Conservation (phyloP, 148 eudicot species). For the Nyssa sinensis region DNA sequence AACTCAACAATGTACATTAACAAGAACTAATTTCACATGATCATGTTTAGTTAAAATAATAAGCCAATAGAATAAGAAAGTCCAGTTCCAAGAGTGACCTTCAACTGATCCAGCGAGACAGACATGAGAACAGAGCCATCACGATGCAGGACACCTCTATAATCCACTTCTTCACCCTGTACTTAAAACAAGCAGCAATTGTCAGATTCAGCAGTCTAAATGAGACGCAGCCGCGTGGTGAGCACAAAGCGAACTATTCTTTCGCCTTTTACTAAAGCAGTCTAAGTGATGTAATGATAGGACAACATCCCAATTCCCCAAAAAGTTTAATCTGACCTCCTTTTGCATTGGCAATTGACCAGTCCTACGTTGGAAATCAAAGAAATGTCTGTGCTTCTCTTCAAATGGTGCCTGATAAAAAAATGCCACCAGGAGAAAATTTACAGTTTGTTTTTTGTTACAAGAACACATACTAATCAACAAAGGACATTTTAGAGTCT, state of each 20-base stretch:
- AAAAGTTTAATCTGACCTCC: conserved; percentile 50
- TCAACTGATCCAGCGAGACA: conserved; percentile 73
- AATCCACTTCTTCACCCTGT: conserved; percentile 96
- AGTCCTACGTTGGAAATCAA: conserved; percentile 91
- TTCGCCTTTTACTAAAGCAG: conserved; percentile 40
- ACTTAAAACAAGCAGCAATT: conserved; percentile 4
- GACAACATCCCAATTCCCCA: background rate
- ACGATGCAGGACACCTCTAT: conserved; percentile 91
- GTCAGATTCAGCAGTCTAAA: background rate
- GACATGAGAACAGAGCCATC: conserved; percentile 99
- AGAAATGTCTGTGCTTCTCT: conserved; percentile 89
- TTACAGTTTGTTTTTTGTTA: background rate
- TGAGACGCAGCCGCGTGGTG: conserved; percentile 18
- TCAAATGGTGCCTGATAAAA: conserved; percentile 77
- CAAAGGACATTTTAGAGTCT: conserved; percentile 13
- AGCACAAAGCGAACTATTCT: conserved; percentile 45
- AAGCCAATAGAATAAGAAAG: background rate
- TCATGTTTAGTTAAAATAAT: background rate
- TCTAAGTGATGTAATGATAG: too few species aligned
- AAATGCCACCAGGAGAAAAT: conserved; percentile 10
- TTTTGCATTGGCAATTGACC: conserved; percentile 87
- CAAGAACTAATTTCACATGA: background rate
- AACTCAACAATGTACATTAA: background rate
- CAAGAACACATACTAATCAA: conserved; percentile 9
- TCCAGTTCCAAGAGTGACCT: conserved; percentile 38